Base-by-base conservation (phyloP, 805 yeast species). In the Pichia paraexigua region DNA sequence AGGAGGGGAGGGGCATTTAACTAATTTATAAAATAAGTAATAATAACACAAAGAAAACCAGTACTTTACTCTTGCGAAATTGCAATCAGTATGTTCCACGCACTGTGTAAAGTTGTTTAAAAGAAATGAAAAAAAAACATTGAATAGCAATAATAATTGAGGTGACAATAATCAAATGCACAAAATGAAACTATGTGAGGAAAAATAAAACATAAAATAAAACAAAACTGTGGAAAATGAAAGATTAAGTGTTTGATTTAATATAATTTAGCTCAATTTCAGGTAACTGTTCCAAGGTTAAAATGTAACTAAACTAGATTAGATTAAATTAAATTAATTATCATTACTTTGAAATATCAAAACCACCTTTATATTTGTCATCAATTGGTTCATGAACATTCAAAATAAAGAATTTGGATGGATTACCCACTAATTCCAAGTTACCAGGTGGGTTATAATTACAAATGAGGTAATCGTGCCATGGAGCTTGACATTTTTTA, bases 391-490 rank as follows among this genome's bases (percentile, higher is more conserved):
- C 17, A 21, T 40, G 41, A 21, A 40, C 41, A 13, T 40, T 40
- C 20, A 18, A 5, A 40, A 21, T 40, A 12, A 40, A 40, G 15
- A 20, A 56, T 18, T 53, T 49, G 6, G 52, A 11, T 41, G 56
- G 50, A 47, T 64, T 54, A 42, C 63, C 70, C 49, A 71, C 62
- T 51, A 86, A 83, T 47, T 74, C 68, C 49, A 75, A 63, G 70
- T 89, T 89, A 60, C 96, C 96, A 40, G 85, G 78, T 20, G 88
- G 82, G 61, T 74, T 70, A 67, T 86, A 86, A 63, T 83, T 85
- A 73, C 94, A 86, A 53, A 85, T 80, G 55, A 86, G 70, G 67
- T 83, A 85, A 56, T 79, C 79, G 53, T 78, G 67, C 52, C 61
- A 62, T 45, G 60, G 54, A n/a, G 68, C 53, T 18, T 60, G 63